Conservation (phyloP, 73 alveolate species). For the Stentor coeruleus region DNA sequence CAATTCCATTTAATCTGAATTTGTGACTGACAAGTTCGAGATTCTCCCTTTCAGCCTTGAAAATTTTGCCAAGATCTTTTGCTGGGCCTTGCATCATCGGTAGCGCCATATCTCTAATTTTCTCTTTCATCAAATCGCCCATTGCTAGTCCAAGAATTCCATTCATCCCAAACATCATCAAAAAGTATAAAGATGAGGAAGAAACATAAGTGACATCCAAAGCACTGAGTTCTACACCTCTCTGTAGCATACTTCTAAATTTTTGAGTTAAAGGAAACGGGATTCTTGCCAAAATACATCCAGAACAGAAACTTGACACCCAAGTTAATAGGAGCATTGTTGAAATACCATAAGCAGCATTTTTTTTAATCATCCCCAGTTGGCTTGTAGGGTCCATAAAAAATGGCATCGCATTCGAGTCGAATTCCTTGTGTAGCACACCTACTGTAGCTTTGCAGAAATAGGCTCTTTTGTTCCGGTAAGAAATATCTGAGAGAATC, state of each 20-base stretch:
- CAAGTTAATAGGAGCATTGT: conserved; percentile 35
- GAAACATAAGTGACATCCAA: conserved; percentile 59
- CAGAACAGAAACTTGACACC: conserved; percentile 47
- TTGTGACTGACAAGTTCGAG: not conserved
- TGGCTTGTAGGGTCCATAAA: conserved; percentile 44
- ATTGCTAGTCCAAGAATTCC: conserved; percentile 28
- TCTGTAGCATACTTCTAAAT: conserved; percentile 50
- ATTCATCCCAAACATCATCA: conserved; percentile 40
- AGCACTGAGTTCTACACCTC: conserved; percentile 50
- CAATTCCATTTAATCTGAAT: conserved; percentile 5
- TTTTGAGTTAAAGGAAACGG: conserved; percentile 56
- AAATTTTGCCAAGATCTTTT: not conserved
- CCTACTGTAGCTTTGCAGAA: conserved; percentile 14
- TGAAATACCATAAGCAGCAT: conserved; percentile 34
- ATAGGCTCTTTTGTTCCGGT: not conserved
- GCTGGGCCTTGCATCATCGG: conserved; percentile 19
- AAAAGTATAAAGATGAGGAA: conserved; percentile 45
- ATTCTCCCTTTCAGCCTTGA: conserved; percentile 2
- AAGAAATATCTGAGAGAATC: conserved; percentile 9
- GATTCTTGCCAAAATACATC: conserved; percentile 43
- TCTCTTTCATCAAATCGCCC: conserved; percentile 29
- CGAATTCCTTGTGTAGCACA: conserved; percentile 13
- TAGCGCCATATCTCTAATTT: not conserved
- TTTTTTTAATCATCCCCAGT: conserved; percentile 46
- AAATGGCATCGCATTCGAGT: not conserved